A percentile compares a stretch with the other conserved stretches of the same genome.
Evolutionary conservation across 2,329 filamentous ascomycete genomes (phyloP).

Genomic region (Colletotrichum scovillei): DNA sequence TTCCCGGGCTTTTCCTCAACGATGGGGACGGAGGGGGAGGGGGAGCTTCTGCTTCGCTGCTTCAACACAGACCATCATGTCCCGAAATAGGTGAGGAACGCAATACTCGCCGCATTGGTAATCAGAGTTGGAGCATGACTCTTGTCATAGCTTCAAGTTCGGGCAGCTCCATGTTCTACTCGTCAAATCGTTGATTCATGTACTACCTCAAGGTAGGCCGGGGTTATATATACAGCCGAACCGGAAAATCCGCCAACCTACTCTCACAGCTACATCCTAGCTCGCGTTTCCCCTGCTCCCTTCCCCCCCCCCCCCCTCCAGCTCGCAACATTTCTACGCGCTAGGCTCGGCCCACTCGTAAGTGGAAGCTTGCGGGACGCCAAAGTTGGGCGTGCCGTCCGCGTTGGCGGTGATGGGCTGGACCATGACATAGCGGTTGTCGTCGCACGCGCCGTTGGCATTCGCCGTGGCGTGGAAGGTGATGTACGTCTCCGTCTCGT

Average conservation of each 20-base stretch:
- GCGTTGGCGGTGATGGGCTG: slow-evolving; percentile 61
- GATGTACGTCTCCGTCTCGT: slow-evolving; percentile 65
- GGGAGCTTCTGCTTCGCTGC: not conserved
- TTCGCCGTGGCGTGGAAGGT: slow-evolving; percentile 66
- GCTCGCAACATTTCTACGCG: not conserved
- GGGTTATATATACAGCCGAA: not conserved
- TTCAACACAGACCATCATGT: not conserved
- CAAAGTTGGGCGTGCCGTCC: slow-evolving; percentile 65
- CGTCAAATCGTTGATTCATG: not conserved
- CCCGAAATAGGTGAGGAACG: not conserved
- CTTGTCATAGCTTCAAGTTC: not conserved
- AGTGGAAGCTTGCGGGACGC: slow-evolving; percentile 42
- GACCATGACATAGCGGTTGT: slow-evolving; percentile 64
- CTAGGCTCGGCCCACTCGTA: slow-evolving; percentile 40
- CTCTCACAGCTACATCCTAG: not conserved
- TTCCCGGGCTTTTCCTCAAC: not conserved
- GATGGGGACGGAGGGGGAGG: too few species aligned
- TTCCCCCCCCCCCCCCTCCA: too few species aligned
- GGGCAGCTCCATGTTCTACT: not conserved
- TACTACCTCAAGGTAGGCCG: not conserved
- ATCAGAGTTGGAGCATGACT: not conserved
- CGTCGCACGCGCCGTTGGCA: slow-evolving; percentile 61
- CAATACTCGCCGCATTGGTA: not conserved
- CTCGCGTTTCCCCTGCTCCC: too few species aligned
- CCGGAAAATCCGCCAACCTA: not conserved